These are phyloP conservation scores for Camellia granthamiana DNA, from an alignment of 148 eudicot species.

Conservation along the genomic window DNA sequence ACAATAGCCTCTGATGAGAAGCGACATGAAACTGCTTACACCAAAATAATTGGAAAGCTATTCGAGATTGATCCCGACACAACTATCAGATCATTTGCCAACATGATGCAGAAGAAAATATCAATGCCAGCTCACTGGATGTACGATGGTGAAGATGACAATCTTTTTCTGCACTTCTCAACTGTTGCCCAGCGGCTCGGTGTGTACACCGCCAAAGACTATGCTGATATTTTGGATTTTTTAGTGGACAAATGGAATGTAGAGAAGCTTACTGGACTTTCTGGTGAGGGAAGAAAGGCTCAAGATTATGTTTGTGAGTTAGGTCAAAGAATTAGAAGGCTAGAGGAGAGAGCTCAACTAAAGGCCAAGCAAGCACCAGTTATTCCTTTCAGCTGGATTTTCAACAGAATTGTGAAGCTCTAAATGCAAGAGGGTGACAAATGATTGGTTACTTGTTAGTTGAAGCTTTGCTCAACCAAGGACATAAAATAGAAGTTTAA, in stretches of 20 bases:
- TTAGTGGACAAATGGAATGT: constrained; percentile 28
- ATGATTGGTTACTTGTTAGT: too few relatives aligned
- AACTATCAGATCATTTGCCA: constrained; percentile 27
- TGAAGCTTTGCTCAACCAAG: too few relatives aligned
- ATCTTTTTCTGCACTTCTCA: constrained; percentile 30
- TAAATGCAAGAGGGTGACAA: background rate
- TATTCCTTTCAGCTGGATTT: constrained; percentile 37
- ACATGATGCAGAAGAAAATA: constrained; percentile 43
- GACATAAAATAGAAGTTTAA: too few relatives aligned
- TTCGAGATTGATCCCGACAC: constrained; percentile 36
- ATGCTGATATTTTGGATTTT: constrained; percentile 32
- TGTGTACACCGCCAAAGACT: constrained; percentile 32
- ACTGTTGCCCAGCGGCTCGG: constrained; percentile 33
- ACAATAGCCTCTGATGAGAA: constrained; percentile 38
- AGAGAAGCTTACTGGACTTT: constrained; percentile 32
- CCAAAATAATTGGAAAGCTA: constrained; percentile 35
- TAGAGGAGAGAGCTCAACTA: constrained; percentile 29
- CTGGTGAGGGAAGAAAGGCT: constrained; percentile 25
- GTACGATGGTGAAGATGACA: constrained; percentile 33
- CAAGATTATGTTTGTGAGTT: constrained; percentile 30
- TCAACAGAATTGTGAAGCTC: constrained; percentile 24
- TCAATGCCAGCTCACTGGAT: constrained; percentile 39
- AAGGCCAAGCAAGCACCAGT: constrained; percentile 23
- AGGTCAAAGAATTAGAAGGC: constrained; percentile 25
- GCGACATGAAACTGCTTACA: constrained; percentile 37